Evolutionary conservation across 768 basidiomycete genomes (phyloP).

Genomic region (Royoungia palumana): DNA sequence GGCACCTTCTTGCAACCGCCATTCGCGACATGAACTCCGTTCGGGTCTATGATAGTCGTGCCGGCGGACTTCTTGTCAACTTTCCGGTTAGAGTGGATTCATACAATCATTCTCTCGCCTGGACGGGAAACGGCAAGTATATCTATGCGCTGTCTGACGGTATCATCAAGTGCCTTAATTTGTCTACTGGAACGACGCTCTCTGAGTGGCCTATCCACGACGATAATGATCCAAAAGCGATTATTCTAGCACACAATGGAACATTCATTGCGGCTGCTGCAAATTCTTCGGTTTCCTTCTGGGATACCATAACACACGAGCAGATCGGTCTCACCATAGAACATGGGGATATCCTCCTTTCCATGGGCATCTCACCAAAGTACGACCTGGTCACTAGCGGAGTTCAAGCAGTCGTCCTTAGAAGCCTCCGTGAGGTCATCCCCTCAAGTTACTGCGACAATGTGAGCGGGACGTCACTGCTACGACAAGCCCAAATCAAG

Average conservation of each 20-base stretch:
- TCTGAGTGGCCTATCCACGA: background rate
- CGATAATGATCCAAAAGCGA: background rate
- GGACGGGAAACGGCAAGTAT: background rate
- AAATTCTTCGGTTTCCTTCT: background rate
- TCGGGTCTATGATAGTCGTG: constrained; percentile 2
- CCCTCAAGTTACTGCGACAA: too few species aligned
- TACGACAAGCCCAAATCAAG: too few species aligned
- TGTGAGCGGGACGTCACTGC: too few species aligned
- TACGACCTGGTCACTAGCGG: background rate
- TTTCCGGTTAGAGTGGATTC: constrained; percentile 1
- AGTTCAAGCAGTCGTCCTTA: too few species aligned
- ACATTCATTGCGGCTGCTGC: background rate
- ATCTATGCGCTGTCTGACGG: constrained; percentile 3
- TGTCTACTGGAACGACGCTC: background rate
- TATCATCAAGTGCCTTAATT: background rate
- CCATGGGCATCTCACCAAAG: background rate
- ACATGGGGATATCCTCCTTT: background rate
- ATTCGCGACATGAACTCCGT: background rate
- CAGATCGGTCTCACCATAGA: background rate
- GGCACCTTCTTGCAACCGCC: constrained; percentile 6
- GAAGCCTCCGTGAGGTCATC: too few species aligned
- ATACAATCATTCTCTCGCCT: constrained; percentile 5
- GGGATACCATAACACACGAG: background rate
- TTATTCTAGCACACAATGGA: background rate
- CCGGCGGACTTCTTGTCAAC: background rate